phyloP scores from a whole-genome alignment of 441 rosid genomes.

The Erysimum cheiri region DNA sequence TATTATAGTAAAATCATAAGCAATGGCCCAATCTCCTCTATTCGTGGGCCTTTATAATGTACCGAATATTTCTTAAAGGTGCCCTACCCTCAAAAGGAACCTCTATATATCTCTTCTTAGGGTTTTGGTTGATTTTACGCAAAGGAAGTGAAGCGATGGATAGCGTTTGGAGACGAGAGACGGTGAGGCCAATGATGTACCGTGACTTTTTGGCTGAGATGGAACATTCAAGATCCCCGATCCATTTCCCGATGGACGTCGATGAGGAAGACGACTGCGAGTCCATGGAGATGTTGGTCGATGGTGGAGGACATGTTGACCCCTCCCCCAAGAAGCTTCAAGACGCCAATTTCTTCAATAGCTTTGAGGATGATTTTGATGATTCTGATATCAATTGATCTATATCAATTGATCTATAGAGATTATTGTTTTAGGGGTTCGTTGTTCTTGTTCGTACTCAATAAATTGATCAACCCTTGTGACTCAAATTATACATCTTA shows the following conservation, averaged over 20 bases:
- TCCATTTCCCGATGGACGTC: slow-evolving; percentile 66
- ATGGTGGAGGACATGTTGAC: slow-evolving; percentile 55
- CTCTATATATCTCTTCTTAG: background rate
- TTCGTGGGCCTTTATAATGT: background rate
- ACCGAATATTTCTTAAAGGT: background rate
- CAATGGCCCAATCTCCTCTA: background rate
- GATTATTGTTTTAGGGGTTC: background rate
- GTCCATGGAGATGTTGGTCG: slow-evolving; percentile 56
- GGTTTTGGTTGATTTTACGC: background rate
- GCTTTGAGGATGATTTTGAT: slow-evolving; percentile 86
- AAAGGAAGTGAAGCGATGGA: slow-evolving; percentile 9
- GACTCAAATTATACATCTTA: background rate
- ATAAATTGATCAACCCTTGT: background rate
- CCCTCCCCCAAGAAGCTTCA: slow-evolving; percentile 49
- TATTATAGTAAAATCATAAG: too few relatives aligned
- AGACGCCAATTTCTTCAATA: slow-evolving; percentile 76
- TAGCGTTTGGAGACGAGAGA: background rate
- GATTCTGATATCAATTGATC: too few relatives aligned
- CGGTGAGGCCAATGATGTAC: slow-evolving; percentile 59
- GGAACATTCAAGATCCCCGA: slow-evolving; percentile 56
- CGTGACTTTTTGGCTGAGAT: slow-evolving; percentile 56
- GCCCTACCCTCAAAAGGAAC: background rate
- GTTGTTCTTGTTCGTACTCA: background rate
- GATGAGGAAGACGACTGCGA: slow-evolving; percentile 73
- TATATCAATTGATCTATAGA: slow-evolving; percentile 58